These are phyloP conservation scores for Penicillium palitans DNA, from an alignment of 2,329 filamentous ascomycete genomes.

Conservation along the genomic window DNA sequence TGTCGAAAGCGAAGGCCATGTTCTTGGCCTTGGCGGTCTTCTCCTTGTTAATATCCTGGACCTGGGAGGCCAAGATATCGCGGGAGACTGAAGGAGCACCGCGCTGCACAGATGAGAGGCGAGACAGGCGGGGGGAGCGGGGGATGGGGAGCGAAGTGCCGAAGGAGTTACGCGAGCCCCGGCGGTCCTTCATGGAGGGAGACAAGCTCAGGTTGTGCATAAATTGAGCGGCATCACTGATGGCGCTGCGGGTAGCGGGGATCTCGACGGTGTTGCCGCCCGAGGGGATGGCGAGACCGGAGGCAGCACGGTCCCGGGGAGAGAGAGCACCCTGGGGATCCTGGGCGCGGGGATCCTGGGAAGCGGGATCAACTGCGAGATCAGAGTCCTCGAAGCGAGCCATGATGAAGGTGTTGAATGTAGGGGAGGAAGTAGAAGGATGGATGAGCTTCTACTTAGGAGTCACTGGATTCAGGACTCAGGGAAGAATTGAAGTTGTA, in stretches of 20 bases:
- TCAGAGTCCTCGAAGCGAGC: constrained; percentile 61
- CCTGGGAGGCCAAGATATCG: constrained; percentile 68
- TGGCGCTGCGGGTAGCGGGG: constrained; percentile 66
- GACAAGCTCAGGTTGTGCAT: constrained; percentile 72
- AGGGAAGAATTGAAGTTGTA: constrained; percentile 7
- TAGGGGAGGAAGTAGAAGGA: constrained; percentile 7
- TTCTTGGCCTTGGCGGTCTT: constrained; percentile 71
- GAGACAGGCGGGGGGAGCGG: constrained; percentile 66
- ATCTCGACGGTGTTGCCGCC: constrained; percentile 64
- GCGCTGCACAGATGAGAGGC: constrained; percentile 62
- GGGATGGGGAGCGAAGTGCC: constrained; percentile 72
- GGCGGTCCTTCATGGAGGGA: constrained; percentile 66
- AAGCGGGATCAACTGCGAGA: constrained; percentile 44
- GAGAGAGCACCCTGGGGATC: constrained; percentile 25
- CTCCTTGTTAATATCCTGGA: constrained; percentile 66
- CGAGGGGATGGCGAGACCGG: constrained; percentile 45
- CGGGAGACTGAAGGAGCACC: constrained; percentile 56
- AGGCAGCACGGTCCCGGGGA: constrained; percentile 30
- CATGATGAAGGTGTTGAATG: constrained; percentile 49
- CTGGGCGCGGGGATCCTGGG: constrained; percentile 17
- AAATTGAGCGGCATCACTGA: constrained; percentile 66
- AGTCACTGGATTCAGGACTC: constrained; percentile 14
- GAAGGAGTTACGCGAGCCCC: constrained; percentile 73
- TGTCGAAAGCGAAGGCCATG: constrained; percentile 74
- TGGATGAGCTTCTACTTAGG: constrained; percentile 12